Evolutionary conservation across 257 asterid genomes (phyloP).

Genomic region (Salvia miltiorrhiza): DNA sequence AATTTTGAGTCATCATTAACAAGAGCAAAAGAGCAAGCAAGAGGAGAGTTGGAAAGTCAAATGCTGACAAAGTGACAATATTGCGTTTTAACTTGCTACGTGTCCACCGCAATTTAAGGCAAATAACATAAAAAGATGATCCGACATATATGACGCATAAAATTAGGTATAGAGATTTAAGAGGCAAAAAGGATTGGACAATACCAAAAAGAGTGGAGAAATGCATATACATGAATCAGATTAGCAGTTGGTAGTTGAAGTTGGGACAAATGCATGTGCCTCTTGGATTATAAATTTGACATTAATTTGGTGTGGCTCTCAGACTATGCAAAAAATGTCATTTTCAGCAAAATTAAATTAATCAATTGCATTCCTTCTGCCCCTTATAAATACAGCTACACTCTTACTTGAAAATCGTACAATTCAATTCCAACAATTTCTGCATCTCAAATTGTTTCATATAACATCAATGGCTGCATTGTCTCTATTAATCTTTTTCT

Average conservation of each 20-base stretch:
- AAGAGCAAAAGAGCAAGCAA: no score
- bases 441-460: neutral
- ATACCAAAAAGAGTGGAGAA: slow-evolving; percentile 20
- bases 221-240: no score
- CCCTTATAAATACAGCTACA: slow-evolving; percentile 39
- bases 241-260: no score
- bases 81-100: neutral
- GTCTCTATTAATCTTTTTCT: neutral
- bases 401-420: neutral
- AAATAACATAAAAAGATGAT: neutral
- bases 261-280: no score
- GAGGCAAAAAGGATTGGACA: neutral
- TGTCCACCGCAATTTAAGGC: slow-evolving; percentile 7
- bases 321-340: neutral
- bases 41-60: no score
- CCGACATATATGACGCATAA: neutral
- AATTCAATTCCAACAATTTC: neutral
- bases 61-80: neutral
- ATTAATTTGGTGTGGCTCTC: slow-evolving; percentile 33
- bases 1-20: no score
- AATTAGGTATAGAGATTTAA: neutral
- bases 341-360: neutral
- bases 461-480: neutral
- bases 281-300: neutral
- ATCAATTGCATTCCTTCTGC: slow-evolving; percentile 9